These are phyloP conservation scores for Vigna radiata DNA, from an alignment of 306 rosid species.

Conservation along the genomic window DNA sequence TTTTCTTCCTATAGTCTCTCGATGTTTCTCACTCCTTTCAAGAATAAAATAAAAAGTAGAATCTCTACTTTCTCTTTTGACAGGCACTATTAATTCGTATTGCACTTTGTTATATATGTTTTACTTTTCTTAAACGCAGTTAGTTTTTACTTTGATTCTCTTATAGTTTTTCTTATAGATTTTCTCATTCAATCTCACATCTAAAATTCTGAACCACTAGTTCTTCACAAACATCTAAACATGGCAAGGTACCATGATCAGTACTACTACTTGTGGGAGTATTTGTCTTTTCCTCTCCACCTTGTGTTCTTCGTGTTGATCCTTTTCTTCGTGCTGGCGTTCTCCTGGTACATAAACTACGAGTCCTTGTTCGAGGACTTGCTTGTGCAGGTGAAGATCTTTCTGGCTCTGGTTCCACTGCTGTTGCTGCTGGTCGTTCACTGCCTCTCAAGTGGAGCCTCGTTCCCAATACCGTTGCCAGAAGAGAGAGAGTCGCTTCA, in stretches of 20 bases:
- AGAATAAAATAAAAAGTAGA: conserved; percentile 24
- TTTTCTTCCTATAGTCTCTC: conserved; percentile 35
- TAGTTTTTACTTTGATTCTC: too few species aligned
- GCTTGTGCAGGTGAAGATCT: conserved; percentile 60
- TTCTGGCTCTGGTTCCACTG: conserved; percentile 63
- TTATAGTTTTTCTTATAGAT: too few species aligned
- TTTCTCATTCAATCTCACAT: background rate
- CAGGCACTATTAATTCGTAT: background rate
- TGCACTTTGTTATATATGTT: conserved; percentile 17
- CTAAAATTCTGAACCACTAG: background rate
- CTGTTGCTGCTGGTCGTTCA: conserved; percentile 59
- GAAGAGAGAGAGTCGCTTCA: conserved; percentile 72
- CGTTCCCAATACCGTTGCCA: conserved; percentile 56
- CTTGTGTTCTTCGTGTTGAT: conserved; percentile 60
- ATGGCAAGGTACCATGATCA: conserved; percentile 61
- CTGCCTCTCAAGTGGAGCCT: conserved; percentile 56
- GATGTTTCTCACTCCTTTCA: conserved; percentile 28
- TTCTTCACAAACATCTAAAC: background rate
- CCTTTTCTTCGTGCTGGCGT: conserved; percentile 60
- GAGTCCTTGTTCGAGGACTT: conserved; percentile 64
- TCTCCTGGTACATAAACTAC: conserved; percentile 81
- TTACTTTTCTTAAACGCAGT: too few species aligned
- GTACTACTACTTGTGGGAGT: conserved; percentile 53
- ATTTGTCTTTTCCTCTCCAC: conserved; percentile 66
- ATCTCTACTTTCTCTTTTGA: conserved; percentile 30